Percentiles rank a stretch among this genome's conserved stretches.
These are phyloP conservation scores for Blastomyces gilchristii DNA, from an alignment of 2,329 filamentous ascomycete genomes.

Conservation along the genomic window DNA sequence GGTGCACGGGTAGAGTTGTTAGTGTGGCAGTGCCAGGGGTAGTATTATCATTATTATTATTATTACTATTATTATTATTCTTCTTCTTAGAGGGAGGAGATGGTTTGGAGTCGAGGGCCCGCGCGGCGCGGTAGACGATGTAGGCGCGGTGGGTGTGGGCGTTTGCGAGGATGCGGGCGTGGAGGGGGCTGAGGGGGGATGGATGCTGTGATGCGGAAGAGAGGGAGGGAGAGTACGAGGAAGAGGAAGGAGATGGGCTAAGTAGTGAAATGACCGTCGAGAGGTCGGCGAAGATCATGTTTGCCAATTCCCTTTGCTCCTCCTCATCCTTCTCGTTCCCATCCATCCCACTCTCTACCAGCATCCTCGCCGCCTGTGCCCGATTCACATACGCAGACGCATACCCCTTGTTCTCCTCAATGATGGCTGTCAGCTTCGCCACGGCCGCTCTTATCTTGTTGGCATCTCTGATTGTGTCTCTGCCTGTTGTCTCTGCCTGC, in stretches of 20 bases:
- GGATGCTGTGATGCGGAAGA: background rate
- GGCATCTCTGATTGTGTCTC: conserved; percentile 7
- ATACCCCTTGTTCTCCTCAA: conserved; percentile 38
- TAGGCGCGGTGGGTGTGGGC: conserved; percentile 47
- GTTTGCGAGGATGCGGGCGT: conserved; percentile 43
- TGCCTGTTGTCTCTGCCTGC: background rate
- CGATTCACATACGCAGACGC: conserved; percentile 47
- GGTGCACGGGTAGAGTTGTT: conserved; percentile 19
- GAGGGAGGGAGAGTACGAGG: background rate
- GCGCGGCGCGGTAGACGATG: conserved; percentile 31
- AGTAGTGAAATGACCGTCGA: conserved; percentile 37
- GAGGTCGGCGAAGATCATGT: conserved; percentile 28
- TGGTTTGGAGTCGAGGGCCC: conserved; percentile 9
- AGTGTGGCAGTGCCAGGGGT: background rate
- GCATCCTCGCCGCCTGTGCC: conserved; percentile 40
- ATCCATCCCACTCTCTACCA: conserved; percentile 19
- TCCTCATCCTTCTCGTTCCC: background rate
- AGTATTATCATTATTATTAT: too few species aligned
- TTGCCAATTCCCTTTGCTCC: background rate
- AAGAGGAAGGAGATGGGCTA: conserved; percentile 29
- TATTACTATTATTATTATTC: too few species aligned
- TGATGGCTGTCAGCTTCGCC: conserved; percentile 33
- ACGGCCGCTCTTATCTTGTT: conserved; percentile 23
- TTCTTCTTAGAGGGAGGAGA: too few species aligned
- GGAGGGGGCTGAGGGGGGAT: conserved; percentile 36